These are phyloP conservation scores for Fusarium beomiforme DNA, from an alignment of 2,329 filamentous ascomycete species.

Conservation along the genomic window DNA sequence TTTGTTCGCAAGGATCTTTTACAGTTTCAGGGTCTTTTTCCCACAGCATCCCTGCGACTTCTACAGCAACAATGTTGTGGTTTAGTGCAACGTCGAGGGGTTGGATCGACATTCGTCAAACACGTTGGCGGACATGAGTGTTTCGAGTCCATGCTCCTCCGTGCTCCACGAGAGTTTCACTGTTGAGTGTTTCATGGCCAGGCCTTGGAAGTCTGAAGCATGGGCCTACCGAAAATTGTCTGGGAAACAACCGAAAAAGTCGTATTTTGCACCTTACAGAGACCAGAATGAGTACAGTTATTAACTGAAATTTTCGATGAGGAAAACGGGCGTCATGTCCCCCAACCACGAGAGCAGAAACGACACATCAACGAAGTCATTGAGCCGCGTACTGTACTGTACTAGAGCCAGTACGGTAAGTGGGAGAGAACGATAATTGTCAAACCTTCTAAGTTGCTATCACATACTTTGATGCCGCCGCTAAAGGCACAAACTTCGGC, in stretches of 20 bases:
- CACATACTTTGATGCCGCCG: not conserved
- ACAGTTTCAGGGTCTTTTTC: constrained; percentile 21
- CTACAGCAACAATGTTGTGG: constrained; percentile 5
- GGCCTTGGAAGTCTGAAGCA: constrained; percentile 34
- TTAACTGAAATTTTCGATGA: constrained; percentile 2
- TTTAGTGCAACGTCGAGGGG: constrained; percentile 8
- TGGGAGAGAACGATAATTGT: not conserved
- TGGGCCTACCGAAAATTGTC: constrained; percentile 20
- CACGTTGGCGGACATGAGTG: constrained; percentile 16
- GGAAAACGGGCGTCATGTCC: not conserved
- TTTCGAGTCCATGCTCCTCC: constrained; percentile 28
- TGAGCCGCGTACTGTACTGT: not conserved
- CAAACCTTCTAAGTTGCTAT: not conserved
- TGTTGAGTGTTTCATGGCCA: constrained; percentile 34
- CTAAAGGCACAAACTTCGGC: constrained; percentile 3
- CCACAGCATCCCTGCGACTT: constrained; percentile 13
- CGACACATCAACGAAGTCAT: not conserved
- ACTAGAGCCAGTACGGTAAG: constrained; percentile 5
- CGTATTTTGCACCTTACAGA: not conserved
- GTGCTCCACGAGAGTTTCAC: constrained; percentile 31
- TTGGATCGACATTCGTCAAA: constrained; percentile 36
- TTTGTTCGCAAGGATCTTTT: constrained; percentile 6
- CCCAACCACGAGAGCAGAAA: not conserved
- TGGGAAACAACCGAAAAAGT: constrained; percentile 23
- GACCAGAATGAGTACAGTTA: constrained; percentile 2